Evolutionary conservation across 106 monocot species (phyloP).

Genomic region (Xerophyta viscosa): DNA sequence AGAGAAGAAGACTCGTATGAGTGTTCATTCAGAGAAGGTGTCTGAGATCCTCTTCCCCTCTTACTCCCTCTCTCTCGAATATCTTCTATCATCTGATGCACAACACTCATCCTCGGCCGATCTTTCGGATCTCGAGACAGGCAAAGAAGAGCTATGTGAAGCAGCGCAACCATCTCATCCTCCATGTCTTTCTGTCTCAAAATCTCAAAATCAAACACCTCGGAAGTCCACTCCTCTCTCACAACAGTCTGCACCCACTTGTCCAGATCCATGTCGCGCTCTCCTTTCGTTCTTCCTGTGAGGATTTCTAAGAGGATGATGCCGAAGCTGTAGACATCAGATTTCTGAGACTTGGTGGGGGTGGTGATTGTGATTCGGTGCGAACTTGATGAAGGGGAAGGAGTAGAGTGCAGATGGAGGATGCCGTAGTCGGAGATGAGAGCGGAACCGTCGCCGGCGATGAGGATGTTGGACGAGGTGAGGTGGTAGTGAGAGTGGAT

Average conservation of each 20-base stretch:
- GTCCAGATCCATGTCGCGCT: conserved; percentile 18
- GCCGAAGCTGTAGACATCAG: conserved; percentile 51
- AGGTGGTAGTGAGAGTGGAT: conserved; percentile 46
- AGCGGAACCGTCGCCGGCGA: conserved; percentile 27
- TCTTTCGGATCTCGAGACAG: conserved; percentile 16
- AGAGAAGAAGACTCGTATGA: not conserved
- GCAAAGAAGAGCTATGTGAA: conserved; percentile 58
- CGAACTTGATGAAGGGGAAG: not conserved
- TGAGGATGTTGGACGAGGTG: conserved; percentile 61
- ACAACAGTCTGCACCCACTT: conserved; percentile 49
- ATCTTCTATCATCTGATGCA: conserved; percentile 60
- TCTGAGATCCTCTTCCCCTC: no score
- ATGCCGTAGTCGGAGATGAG: conserved; percentile 55
- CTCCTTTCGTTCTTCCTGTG: conserved; percentile 29
- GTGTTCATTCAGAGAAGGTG: no score
- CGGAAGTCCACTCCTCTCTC: conserved; percentile 43
- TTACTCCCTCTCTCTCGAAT: no score
- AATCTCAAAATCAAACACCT: conserved; percentile 61
- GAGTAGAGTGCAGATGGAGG: conserved; percentile 22
- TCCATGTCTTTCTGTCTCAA: conserved; percentile 24
- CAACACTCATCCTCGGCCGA: conserved; percentile 43
- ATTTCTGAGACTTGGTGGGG: conserved; percentile 1
- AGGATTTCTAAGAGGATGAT: conserved; percentile 50
- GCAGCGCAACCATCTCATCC: conserved; percentile 62
- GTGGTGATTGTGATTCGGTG: not conserved